Percentiles rank a stretch among this genome's conserved stretches.
Conservation (phyloP, 192 early-diverging fungal species). For the Rhizoclosmatium sp. region DNA sequence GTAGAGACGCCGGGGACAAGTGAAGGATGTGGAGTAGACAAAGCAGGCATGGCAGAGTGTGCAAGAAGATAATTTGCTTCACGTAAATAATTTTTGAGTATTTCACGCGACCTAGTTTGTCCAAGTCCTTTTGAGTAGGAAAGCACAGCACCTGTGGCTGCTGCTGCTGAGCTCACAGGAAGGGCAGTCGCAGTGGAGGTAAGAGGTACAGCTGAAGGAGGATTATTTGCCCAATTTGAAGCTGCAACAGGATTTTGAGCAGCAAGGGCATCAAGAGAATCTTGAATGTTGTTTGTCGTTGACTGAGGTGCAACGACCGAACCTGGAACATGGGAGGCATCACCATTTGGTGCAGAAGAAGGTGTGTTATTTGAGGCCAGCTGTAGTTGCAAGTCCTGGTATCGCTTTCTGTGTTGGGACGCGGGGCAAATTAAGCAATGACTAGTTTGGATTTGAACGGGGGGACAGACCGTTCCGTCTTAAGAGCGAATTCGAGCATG, state of each 20-base stretch:
- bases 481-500: slow-evolving; percentile 85
- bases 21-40: not conserved
- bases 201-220: not conserved
- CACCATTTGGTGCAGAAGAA: not conserved
- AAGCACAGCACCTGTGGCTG: slow-evolving; percentile 13
- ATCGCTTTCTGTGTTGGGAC: not conserved
- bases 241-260: not conserved
- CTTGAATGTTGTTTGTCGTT: not conserved
- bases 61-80: slow-evolving; percentile 56
- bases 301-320: not conserved
- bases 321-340: not conserved
- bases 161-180: not conserved
- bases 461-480: slow-evolving; percentile 70
- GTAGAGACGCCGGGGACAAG: not conserved
- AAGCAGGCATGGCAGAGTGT: slow-evolving; percentile 9
- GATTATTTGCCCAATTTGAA: not conserved
- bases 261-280: not conserved
- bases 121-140: slow-evolving; percentile 64
- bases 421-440: not conserved
- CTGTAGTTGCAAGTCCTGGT: not conserved
- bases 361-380: not conserved
- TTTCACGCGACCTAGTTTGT: slow-evolving; percentile 69
- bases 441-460: not conserved
- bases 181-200: not conserved
- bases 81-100: slow-evolving; percentile 73